Conservation (phyloP, 352 stramenopile species). For the Stramenopiles sp. region DNA sequence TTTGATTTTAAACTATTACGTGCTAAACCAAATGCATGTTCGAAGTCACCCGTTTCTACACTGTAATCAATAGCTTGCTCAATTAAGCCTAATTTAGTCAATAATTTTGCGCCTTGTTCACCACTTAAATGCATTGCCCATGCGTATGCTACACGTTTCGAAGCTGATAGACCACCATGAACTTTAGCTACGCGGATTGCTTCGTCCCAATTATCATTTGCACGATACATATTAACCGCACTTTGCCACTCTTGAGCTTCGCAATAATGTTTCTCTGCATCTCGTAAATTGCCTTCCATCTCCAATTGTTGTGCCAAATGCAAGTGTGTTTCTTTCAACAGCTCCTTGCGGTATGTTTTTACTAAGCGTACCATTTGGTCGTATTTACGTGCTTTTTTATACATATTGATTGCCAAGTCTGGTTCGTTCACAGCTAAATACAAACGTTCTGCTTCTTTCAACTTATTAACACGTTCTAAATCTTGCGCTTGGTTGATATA, state of each 20-base stretch:
- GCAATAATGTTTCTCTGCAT: constrained; percentile 76
- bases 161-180: constrained; percentile 50
- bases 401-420: constrained; percentile 83
- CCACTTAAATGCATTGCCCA: constrained; percentile 70
- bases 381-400: constrained; percentile 84
- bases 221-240: constrained; percentile 79
- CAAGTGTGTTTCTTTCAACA: constrained; percentile 75
- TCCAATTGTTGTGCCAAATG: constrained; percentile 74
- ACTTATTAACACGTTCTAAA: constrained; percentile 60
- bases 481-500: constrained; percentile 76
- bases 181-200: constrained; percentile 76
- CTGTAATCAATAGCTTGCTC: constrained; percentile 77
- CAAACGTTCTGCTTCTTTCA: constrained; percentile 77
- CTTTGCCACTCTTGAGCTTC: constrained; percentile 66
- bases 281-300: constrained; percentile 66
- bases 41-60: constrained; percentile 67
- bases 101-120: constrained; percentile 62
- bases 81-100: constrained; percentile 66
- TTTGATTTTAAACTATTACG: constrained; percentile 54
- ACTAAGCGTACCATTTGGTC: constrained; percentile 82
- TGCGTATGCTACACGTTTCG: constrained; percentile 72
- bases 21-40: constrained; percentile 72
- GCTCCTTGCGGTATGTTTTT: constrained; percentile 66
- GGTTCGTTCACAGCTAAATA: constrained; percentile 72
- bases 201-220: constrained; percentile 80